Percentiles rank a stretch among this genome's conserved stretches.
Evolutionary conservation across 2,329 filamentous ascomycete species (phyloP).

Genomic region (Aspergillus aculeatinus): DNA sequence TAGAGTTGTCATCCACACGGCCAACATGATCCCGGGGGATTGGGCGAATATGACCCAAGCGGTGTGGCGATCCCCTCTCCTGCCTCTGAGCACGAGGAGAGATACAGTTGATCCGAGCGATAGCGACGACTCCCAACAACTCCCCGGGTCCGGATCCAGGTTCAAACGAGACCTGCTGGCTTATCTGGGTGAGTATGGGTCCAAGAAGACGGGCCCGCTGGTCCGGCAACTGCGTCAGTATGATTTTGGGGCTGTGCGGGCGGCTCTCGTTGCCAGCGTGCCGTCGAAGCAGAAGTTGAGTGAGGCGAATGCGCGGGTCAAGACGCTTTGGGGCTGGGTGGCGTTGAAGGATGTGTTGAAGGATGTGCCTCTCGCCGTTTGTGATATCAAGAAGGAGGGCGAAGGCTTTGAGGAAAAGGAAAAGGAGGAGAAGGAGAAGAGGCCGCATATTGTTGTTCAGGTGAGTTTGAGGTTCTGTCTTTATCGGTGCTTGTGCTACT

Average conservation of each 20-base stretch:
- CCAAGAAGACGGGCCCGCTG: constrained; percentile 54
- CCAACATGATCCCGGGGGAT: constrained; percentile 85
- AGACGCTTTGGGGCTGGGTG: constrained; percentile 74
- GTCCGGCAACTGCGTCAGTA: constrained; percentile 58
- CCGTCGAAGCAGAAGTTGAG: constrained; percentile 64
- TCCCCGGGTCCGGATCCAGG: constrained; percentile 61
- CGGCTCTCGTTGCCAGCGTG: constrained; percentile 73
- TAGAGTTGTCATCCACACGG: constrained; percentile 76
- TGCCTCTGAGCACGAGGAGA: constrained; percentile 51
- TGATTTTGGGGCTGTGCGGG: constrained; percentile 69
- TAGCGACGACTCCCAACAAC: constrained; percentile 11
- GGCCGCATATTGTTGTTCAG: constrained; percentile 40
- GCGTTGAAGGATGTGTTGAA: constrained; percentile 62
- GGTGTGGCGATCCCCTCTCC: constrained; percentile 72
- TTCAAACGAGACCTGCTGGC: constrained; percentile 75
- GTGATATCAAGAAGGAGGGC: background rate
- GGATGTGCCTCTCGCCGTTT: constrained; percentile 49
- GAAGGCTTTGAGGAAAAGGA: constrained; percentile 8
- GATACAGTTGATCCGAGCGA: background rate
- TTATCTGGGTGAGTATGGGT: constrained; percentile 71
- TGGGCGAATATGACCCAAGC: constrained; percentile 88
- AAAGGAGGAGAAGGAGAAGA: constrained; percentile 12
- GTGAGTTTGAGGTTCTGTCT: constrained; percentile 22
- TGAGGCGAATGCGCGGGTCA: constrained; percentile 36
- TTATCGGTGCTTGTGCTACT: too few relatives aligned